Base-by-base conservation (phyloP, 176 grass and related monocot genomes). In the Bothriochloa decipiens region DNA sequence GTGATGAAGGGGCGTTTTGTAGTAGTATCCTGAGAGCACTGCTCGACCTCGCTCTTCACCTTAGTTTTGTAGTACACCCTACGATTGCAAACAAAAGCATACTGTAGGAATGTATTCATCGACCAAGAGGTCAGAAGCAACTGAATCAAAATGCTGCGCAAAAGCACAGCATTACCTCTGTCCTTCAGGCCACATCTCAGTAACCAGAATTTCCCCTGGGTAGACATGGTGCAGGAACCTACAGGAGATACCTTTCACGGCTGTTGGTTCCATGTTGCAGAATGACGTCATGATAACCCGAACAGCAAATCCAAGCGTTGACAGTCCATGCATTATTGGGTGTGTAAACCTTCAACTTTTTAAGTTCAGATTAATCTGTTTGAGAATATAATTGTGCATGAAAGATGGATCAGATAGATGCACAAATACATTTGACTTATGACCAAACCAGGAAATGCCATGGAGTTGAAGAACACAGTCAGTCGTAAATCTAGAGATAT, bases 21-120 rank as follows among this genome's bases (percentile, higher is more conserved):
- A 81, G 64, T 32, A 36, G 17, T 50, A 68, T 25, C 78, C 78
- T 37, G 64, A 81, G 6, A 81, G 64, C 28, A 68, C 78, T 2
- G 10, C 43, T 11, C 11, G 78, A 37, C 29, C 29, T 13, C 64
- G 64, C 63, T 81, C 43, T 22, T 81, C 43, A 63, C 55, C 55
- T 78, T 78, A 40, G 75, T 78, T 78, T 8, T 78, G 75, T 78
- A 78, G 75, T 61, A 40, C 7, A 78, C 75, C 55, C 55, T 42
- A 25, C 13, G 35, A 41, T 35, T 63, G 35, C 15, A 67, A 49
- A 68, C 25, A 11, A 36, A 68, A 68, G 36, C 18, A 33, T 69
- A 32, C 29, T 32, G 29, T 32, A 32, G 46, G 20, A 25, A 8
- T 18, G 11, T 53, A 37, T 16, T 52, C 29, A 55, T 8, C 11